A percentile compares a stretch with the other conserved stretches of the same genome.
These are phyloP conservation scores for Platanthera zijinensis DNA, from an alignment of 106 monocot genomes.

Conservation along the genomic window DNA sequence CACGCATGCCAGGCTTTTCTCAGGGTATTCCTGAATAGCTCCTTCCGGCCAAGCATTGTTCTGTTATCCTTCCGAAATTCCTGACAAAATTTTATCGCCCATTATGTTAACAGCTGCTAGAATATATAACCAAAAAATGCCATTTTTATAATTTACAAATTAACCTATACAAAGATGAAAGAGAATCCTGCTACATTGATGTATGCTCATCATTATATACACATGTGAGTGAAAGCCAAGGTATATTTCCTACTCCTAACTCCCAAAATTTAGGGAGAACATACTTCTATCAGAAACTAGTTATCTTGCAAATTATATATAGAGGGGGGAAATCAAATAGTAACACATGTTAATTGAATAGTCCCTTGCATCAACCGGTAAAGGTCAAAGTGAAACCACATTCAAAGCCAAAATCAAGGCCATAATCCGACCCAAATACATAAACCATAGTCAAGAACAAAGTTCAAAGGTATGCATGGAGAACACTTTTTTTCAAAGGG, in stretches of 20 bases:
- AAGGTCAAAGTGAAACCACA: too few species aligned
- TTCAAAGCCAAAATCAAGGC: too few species aligned
- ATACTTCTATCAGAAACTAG: too few species aligned
- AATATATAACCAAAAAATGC: background rate
- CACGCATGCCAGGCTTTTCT: conserved; percentile 73
- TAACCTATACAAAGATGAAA: background rate
- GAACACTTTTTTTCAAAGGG: too few species aligned
- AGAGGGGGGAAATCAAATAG: too few species aligned
- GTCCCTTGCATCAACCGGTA: too few species aligned
- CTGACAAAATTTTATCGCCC: conserved; percentile 19
- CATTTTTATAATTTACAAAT: background rate
- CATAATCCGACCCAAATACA: too few species aligned
- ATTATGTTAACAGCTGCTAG: background rate
- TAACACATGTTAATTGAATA: too few species aligned
- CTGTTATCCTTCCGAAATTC: conserved; percentile 80
- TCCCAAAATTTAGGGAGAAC: too few species aligned
- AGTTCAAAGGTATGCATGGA: too few species aligned
- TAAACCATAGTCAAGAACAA: too few species aligned
- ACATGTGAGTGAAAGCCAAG: background rate
- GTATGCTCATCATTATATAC: background rate
- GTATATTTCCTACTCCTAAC: background rate
- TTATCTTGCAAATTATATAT: too few species aligned
- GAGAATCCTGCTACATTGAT: background rate
- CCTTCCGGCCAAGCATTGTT: conserved; percentile 60
- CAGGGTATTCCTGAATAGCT: conserved; percentile 70